Evolutionary conservation across 192 early-diverging fungal genomes (phyloP).

Genomic region (Backusella luteola): DNA sequence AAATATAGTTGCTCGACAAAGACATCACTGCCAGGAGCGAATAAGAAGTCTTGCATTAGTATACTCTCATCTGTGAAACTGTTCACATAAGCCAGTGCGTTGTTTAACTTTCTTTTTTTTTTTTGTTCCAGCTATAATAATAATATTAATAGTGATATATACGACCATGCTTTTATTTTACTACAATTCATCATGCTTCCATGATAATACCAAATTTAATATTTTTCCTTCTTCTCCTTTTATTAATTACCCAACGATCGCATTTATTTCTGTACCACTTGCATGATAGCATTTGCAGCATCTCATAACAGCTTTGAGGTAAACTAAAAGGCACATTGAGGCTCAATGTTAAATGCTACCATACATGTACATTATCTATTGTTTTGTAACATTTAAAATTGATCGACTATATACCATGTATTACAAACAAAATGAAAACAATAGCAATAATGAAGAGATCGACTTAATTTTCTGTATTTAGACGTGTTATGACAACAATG

Average conservation of each 20-base stretch:
- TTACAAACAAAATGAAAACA: constrained; percentile 5
- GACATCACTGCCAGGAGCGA: neutral
- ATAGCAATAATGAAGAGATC: neutral
- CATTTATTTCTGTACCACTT: constrained; percentile 1
- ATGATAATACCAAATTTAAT: neutral
- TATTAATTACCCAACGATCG: neutral
- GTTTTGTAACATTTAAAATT: neutral
- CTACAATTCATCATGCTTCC: neutral
- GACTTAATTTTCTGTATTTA: constrained; percentile 9
- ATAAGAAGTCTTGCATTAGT: constrained; percentile 1
- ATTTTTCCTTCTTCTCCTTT: neutral
- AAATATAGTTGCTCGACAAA: neutral
- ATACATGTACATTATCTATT: neutral
- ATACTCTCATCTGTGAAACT: constrained; percentile 4
- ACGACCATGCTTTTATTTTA: neutral
- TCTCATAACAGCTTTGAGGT: neutral
- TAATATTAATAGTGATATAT: neutral
- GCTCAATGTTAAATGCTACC: neutral
- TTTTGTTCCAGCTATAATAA: neutral
- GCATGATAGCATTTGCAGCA: constrained; percentile 6
- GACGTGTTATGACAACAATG: constrained; percentile 1
- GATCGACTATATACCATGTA: constrained; percentile 4
- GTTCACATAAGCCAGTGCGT: neutral
- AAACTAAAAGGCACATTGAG: neutral
- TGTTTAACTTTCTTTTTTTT: neutral